A percentile compares a stretch with the other conserved stretches of the same genome.
Evolutionary conservation across 768 basidiomycete species (phyloP).

Genomic region (Bullera alba): DNA sequence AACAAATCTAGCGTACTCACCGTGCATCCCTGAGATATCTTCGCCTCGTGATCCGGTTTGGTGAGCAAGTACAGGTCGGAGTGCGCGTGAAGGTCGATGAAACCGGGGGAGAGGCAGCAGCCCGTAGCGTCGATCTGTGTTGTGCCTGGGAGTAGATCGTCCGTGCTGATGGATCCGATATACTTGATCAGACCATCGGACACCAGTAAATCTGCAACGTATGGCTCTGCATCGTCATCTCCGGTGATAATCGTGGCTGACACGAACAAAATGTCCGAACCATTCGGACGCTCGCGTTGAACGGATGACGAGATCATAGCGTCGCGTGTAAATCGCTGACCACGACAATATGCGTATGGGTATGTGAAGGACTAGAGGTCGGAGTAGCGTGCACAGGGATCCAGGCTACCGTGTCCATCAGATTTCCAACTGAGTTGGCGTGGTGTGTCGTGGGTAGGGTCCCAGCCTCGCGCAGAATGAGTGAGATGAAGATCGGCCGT

Average conservation of each 20-base stretch:
- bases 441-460: too few relatives aligned
- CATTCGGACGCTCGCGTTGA: too few relatives aligned
- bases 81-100: conserved; percentile 45
- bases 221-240: conserved; percentile 21
- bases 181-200: conserved; percentile 21
- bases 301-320: too few relatives aligned
- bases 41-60: conserved; percentile 35
- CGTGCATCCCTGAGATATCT: conserved; percentile 42
- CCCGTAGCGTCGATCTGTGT: conserved; percentile 20
- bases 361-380: too few relatives aligned
- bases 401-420: too few relatives aligned
- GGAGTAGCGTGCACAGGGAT: too few relatives aligned
- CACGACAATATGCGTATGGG: too few relatives aligned
- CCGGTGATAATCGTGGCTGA: conserved; percentile 29
- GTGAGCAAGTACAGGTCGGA: conserved; percentile 40
- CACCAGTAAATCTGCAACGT: conserved; percentile 30
- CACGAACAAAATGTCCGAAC: conserved; percentile 22
- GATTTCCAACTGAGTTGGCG: too few relatives aligned
- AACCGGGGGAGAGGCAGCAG: conserved; percentile 33
- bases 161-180: conserved; percentile 7
- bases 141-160: not conserved
- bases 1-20: conserved; percentile 19
- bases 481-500: too few relatives aligned
- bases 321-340: too few relatives aligned
- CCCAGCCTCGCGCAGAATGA: too few relatives aligned